A percentile compares a stretch with the other conserved stretches of the same genome.
These are phyloP conservation scores for Linaria vulgaris DNA, from an alignment of 257 asterid species.

Conservation along the genomic window DNA sequence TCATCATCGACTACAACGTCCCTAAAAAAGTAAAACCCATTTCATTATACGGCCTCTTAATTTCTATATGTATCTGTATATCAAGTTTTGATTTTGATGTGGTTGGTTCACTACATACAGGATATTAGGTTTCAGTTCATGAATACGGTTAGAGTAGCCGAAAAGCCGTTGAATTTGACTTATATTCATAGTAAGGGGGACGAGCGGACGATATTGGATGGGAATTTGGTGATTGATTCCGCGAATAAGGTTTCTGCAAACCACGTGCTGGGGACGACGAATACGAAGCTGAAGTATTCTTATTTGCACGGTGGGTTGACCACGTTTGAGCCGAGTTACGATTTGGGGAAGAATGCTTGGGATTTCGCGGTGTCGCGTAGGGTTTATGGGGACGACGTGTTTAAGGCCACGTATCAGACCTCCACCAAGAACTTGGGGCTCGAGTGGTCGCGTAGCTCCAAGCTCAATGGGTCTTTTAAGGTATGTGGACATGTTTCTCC, in stretches of 20 bases:
- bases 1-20: slow-evolving; percentile 81
- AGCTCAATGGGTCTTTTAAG: slow-evolving; percentile 76
- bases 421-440: slow-evolving; percentile 75
- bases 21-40: slow-evolving; percentile 84
- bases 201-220: slow-evolving; percentile 65
- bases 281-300: slow-evolving; percentile 71
- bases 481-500: slow-evolving; percentile 36
- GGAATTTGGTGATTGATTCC: slow-evolving; percentile 73
- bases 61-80: too few relatives aligned
- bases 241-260: slow-evolving; percentile 85
- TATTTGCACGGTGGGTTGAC: slow-evolving; percentile 71
- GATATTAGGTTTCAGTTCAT: slow-evolving; percentile 86
- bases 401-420: slow-evolving; percentile 83
- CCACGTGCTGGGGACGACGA: slow-evolving; percentile 72
- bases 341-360: slow-evolving; percentile 75
- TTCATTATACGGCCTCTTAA: too few relatives aligned
- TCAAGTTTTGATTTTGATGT: not conserved
- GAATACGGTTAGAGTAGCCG: slow-evolving; percentile 66
- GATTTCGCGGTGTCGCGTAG: slow-evolving; percentile 71
- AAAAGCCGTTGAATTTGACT: slow-evolving; percentile 80
- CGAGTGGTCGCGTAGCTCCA: slow-evolving; percentile 81
- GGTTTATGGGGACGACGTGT: slow-evolving; percentile 63
- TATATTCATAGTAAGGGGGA: slow-evolving; percentile 72
- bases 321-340: slow-evolving; percentile 83
- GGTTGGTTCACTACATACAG: slow-evolving; percentile 36